phyloP scores from a whole-genome alignment of 495 filamentous ascomycete species.

The Penicillium ochrochloron region DNA sequence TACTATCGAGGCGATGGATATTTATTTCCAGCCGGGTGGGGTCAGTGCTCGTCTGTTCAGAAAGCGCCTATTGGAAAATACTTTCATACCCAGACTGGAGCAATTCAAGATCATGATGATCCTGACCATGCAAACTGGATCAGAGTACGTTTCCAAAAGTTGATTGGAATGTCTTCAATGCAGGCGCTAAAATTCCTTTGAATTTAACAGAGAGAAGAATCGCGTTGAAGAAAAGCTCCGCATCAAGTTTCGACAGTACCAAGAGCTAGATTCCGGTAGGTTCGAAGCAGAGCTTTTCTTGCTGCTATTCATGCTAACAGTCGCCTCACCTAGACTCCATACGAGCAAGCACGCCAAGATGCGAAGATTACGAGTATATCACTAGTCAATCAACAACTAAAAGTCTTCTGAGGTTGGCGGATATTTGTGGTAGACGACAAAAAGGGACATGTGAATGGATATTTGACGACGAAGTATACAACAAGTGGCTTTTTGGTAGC shows the following conservation, averaged over 20 bases:
- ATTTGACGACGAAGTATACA: slow-evolving; percentile 31
- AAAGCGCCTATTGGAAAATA: slow-evolving; percentile 36
- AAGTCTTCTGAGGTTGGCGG: slow-evolving; percentile 34
- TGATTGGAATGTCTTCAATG: not conserved
- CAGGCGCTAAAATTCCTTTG: not conserved
- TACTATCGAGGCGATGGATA: slow-evolving; percentile 34
- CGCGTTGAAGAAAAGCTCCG: slow-evolving; percentile 25
- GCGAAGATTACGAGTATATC: slow-evolving; percentile 17
- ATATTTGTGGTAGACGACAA: slow-evolving; percentile 38
- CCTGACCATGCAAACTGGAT: slow-evolving; percentile 36
- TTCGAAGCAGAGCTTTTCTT: not conserved
- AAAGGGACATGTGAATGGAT: slow-evolving; percentile 39
- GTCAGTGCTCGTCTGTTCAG: slow-evolving; percentile 34
- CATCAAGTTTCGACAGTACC: slow-evolving; percentile 18
- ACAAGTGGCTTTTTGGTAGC: slow-evolving; percentile 34
- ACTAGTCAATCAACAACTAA: slow-evolving; percentile 29
- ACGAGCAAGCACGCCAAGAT: slow-evolving; percentile 4
- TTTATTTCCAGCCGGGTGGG: slow-evolving; percentile 42
- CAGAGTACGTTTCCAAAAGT: slow-evolving; percentile 23
- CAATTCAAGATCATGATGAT: slow-evolving; percentile 39
- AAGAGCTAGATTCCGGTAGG: slow-evolving; percentile 33
- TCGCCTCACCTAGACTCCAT: slow-evolving; percentile 2
- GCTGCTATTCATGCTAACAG: not conserved
- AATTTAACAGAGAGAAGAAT: slow-evolving; percentile 26
- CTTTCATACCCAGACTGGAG: slow-evolving; percentile 34